Evolutionary conservation across 1,284 basidiomycete species (phyloP), one percentile per base, ranked within the genome.

Genomic region (Cryptococcus sp.): DNA sequence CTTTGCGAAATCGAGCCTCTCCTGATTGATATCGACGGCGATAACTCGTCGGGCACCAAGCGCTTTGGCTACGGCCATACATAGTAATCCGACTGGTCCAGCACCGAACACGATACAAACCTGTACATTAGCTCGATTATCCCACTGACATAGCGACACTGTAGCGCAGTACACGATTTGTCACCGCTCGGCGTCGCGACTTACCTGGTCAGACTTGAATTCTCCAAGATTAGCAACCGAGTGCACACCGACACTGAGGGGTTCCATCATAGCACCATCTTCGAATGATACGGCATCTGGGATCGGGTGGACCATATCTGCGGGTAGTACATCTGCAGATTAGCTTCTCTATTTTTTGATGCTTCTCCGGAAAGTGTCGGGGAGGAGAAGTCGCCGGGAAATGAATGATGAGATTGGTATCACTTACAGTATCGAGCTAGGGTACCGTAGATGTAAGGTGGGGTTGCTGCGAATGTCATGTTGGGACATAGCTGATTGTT

Each of bases 61-160:
- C 1, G 91, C 91, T 70, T 86, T 90, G 23, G 91, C 91, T 19
- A 92, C 90, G 7, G 92, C 92, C 84, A 93, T 91, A 69, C 85
- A 87, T 25, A 96, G 82, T n/a, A 96, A 80, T 10, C 91, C 91
- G 57, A 97, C 88, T 10, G 92, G 93, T 2, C 93, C 92, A 18
- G 79, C 79, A 25, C 91, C 93, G 64, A 93, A 93, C 53, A 97
- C 78, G 23, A 81, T 83, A 59, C 91, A 82, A 39, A 81, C 36
- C 36, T 39, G 18, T 34, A 14, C 36, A 16, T 39, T 19, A 39
- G 36, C 18, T 9, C 32, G 32, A 34, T 16, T 34, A 16, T 34
- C 32, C 9, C 32, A 34, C 16, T 9, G 32, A 34, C 32, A 34
- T 16, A 16, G 32, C 32, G 32, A 16, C 32, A n/a, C n/a, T n/a